Evolutionary conservation across 768 basidiomycete species (phyloP).

Genomic region (Pisolithus sp.): DNA sequence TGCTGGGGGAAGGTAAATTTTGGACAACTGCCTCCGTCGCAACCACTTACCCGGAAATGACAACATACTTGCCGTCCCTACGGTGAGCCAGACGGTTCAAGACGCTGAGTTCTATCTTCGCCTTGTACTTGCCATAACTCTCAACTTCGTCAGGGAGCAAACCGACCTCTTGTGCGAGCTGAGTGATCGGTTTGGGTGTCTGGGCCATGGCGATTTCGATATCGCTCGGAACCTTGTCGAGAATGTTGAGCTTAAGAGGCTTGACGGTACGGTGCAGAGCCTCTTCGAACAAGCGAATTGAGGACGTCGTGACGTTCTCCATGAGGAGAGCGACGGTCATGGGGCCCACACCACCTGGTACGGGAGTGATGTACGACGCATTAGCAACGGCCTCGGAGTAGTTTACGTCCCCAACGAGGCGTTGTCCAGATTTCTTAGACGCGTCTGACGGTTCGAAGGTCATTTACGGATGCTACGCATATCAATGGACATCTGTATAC

Average conservation of each 20-base stretch:
- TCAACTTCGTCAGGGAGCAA: slow-evolving; percentile 83
- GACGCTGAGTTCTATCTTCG: slow-evolving; percentile 89
- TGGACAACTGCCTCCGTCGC: background rate
- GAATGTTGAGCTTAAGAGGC: slow-evolving; percentile 72
- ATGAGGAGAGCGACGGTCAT: slow-evolving; percentile 99
- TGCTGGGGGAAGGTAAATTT: slow-evolving; percentile 39
- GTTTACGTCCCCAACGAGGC: slow-evolving; percentile 94
- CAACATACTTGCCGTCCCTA: slow-evolving; percentile 91
- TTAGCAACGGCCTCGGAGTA: slow-evolving; percentile 67
- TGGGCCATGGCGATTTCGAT: slow-evolving; percentile 96
- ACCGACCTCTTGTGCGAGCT: slow-evolving; percentile 86
- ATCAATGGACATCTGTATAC: slow-evolving; percentile 32
- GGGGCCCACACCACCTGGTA: slow-evolving; percentile 98
- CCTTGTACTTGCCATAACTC: slow-evolving; percentile 93
- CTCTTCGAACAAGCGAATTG: slow-evolving; percentile 73
- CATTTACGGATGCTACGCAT: background rate
- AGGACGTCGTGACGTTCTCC: slow-evolving; percentile 86
- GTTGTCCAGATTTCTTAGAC: slow-evolving; percentile 90
- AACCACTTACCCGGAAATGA: slow-evolving; percentile 74
- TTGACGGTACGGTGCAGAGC: slow-evolving; percentile 60
- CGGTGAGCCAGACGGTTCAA: slow-evolving; percentile 80
- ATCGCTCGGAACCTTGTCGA: slow-evolving; percentile 88
- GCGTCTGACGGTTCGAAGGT: slow-evolving; percentile 43
- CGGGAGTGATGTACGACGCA: slow-evolving; percentile 92
- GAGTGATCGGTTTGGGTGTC: slow-evolving; percentile 80